A percentile compares a stretch with the other conserved stretches of the same genome.
These are phyloP conservation scores for Coemansia sp. DNA, from an alignment of 192 early-diverging fungal genomes.

Conservation along the genomic window DNA sequence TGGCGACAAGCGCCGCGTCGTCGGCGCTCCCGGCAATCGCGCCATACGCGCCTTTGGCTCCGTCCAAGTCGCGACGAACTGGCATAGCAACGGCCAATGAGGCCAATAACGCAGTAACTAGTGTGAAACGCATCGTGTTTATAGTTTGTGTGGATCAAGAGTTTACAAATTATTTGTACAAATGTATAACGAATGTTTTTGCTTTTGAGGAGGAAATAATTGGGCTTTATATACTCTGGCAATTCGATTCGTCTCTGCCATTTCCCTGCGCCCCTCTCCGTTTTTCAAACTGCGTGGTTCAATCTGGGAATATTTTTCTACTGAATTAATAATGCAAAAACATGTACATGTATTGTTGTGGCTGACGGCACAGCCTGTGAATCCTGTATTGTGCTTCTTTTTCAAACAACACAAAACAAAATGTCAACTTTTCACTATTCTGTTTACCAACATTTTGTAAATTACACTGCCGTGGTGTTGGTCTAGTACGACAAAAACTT, in stretches of 20 bases:
- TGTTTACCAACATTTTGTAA: too few species aligned
- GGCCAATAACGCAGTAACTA: conserved; percentile 9
- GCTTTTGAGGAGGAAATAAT: background rate
- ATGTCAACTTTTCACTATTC: too few species aligned
- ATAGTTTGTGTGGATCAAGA: too few species aligned
- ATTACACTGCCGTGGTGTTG: too few species aligned
- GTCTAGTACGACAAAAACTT: too few species aligned
- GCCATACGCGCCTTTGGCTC: conserved; percentile 20
- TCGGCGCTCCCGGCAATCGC: conserved; percentile 24
- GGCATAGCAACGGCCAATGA: conserved; percentile 5
- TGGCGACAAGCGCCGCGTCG: conserved; percentile 30
- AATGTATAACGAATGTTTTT: background rate
- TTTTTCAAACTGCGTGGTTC: conserved; percentile 13
- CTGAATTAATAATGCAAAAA: background rate
- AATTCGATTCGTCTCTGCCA: background rate
- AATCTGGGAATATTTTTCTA: background rate
- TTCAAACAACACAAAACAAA: background rate
- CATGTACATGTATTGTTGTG: background rate
- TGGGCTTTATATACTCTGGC: background rate
- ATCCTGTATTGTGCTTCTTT: background rate
- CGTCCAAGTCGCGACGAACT: conserved; percentile 31
- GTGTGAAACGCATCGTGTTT: conserved; percentile 26
- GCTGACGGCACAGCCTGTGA: background rate
- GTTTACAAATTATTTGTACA: background rate
- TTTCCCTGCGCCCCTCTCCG: background rate